These are phyloP conservation scores for Aspergillus thermomutatus DNA, from an alignment of 2,329 filamentous ascomycete species.

Conservation along the genomic window DNA sequence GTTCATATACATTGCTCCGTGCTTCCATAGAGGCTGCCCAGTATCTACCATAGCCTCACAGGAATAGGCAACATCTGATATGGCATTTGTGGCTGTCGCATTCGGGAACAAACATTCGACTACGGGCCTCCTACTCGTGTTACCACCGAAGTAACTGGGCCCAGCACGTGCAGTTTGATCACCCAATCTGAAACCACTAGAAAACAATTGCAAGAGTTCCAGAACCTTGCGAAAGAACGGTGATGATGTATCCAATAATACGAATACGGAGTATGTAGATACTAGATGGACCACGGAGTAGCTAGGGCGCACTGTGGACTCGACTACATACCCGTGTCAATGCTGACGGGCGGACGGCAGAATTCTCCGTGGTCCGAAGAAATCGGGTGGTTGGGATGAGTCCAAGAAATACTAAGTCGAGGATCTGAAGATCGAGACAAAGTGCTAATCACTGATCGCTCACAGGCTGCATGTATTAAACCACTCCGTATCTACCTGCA, in stretches of 20 bases:
- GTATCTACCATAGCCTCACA: too few species aligned
- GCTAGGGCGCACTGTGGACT: background rate
- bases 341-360: background rate
- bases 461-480: too few species aligned
- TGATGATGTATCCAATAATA: slow-evolving; percentile 1
- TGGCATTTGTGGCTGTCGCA: too few species aligned
- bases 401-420: background rate
- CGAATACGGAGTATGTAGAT: too few species aligned
- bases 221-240: slow-evolving; percentile 2
- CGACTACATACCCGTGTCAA: background rate
- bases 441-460: background rate
- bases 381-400: background rate
- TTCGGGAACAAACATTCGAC: too few species aligned
- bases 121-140: too few species aligned
- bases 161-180: slow-evolving; percentile 27
- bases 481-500: too few species aligned
- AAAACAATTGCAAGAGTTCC: slow-evolving; percentile 14
- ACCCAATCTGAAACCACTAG: slow-evolving; percentile 32
- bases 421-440: background rate
- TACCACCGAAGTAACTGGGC: slow-evolving; percentile 4
- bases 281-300: background rate
- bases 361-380: background rate
- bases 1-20: too few species aligned
- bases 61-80: too few species aligned
- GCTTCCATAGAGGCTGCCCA: too few species aligned